phyloP scores from a whole-genome alignment of 2,329 filamentous ascomycete species.

The Talaromyces pinophilus region DNA sequence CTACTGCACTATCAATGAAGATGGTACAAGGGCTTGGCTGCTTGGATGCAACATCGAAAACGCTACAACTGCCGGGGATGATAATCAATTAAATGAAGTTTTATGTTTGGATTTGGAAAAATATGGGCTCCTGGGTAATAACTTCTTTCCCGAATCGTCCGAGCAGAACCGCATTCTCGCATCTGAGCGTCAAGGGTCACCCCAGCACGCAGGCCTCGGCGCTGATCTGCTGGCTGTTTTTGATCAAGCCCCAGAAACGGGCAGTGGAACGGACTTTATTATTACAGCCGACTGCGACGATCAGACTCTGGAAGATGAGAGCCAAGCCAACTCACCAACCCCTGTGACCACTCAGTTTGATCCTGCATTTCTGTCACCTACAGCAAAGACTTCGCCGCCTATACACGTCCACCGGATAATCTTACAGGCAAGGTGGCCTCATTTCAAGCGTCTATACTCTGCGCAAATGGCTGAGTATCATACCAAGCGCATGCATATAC shows the following conservation, averaged over 20 bases:
- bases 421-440: conserved; percentile 91
- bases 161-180: conserved; percentile 51
- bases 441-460: conserved; percentile 88
- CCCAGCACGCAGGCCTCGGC: conserved; percentile 67
- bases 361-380: conserved; percentile 38
- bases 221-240: conserved; percentile 84
- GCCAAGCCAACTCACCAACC: conserved; percentile 35
- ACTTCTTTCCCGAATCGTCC: conserved; percentile 59
- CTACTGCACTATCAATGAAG: conserved; percentile 93
- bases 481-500: conserved; percentile 95
- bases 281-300: conserved; percentile 85
- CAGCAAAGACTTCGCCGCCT: conserved; percentile 65
- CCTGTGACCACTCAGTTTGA: conserved; percentile 27
- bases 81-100: conserved; percentile 92
- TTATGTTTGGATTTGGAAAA: conserved; percentile 89
- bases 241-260: conserved; percentile 78
- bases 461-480: conserved; percentile 98
- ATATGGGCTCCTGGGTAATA: conserved; percentile 86
- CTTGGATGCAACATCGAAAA: conserved; percentile 77
- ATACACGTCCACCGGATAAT: conserved; percentile 97
- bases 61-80: conserved; percentile 69
- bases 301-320: conserved; percentile 56
- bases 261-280: conserved; percentile 85
- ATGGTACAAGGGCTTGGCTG: conserved; percentile 94
- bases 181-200: conserved; percentile 56